Evolutionary conservation across 306 rosid species (phyloP).

Genomic region (Trifolium dubium): DNA sequence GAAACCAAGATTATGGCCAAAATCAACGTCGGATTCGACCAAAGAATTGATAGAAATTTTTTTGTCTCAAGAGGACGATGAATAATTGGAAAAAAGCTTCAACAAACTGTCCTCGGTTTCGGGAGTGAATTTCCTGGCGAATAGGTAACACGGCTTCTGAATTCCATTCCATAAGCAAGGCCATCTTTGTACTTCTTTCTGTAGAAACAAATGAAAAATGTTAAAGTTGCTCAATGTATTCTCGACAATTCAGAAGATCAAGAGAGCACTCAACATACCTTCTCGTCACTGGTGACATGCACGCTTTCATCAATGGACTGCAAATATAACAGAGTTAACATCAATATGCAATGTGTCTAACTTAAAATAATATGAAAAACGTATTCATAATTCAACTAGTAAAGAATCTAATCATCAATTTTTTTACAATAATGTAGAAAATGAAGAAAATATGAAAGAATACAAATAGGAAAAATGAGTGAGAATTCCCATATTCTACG

Average conservation of each 20-base stretch:
- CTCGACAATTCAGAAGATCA: conserved; percentile 14
- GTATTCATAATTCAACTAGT: neutral
- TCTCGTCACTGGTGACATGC: conserved; percentile 82
- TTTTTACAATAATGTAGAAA: neutral
- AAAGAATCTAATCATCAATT: conserved; percentile 13
- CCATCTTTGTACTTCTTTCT: conserved; percentile 89
- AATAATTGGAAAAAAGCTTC: conserved; percentile 71
- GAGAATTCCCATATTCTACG: neutral
- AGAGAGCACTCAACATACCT: conserved; percentile 55
- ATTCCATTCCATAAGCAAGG: conserved; percentile 94
- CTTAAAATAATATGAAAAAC: neutral
- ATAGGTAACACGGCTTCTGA: conserved; percentile 89
- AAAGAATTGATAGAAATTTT: conserved; percentile 65
- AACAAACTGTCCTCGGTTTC: conserved; percentile 66
- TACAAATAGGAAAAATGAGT: neutral
- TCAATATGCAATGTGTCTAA: conserved; percentile 33
- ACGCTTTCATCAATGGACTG: conserved; percentile 92
- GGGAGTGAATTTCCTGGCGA: conserved; percentile 90
- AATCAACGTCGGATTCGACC: conserved; percentile 57
- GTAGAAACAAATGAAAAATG: conserved; percentile 39
- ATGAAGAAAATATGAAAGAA: neutral
- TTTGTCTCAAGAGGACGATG: conserved; percentile 65
- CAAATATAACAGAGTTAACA: conserved; percentile 42
- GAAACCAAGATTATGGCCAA: conserved; percentile 56
- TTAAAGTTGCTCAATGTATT: conserved; percentile 7